These are phyloP conservation scores for Plasmopara muralis DNA, from an alignment of 352 stramenopile genomes.

Conservation along the genomic window DNA sequence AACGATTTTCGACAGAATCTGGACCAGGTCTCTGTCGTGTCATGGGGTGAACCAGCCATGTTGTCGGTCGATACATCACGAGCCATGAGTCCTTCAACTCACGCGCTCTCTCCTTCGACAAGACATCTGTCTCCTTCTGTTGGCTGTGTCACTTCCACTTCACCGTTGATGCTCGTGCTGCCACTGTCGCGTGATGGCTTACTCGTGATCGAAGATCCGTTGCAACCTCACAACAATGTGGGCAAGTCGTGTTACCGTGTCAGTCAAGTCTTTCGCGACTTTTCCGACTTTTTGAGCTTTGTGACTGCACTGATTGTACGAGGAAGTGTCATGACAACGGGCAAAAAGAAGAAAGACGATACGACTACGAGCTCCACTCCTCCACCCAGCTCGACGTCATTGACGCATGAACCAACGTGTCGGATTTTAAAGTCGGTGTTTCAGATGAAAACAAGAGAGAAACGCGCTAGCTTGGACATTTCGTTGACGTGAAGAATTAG, in stretches of 20 bases:
- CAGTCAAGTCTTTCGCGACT: constrained; percentile 75
- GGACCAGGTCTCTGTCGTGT: constrained; percentile 51
- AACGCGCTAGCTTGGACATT: constrained; percentile 37
- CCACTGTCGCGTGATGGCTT: constrained; percentile 32
- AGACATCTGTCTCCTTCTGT: constrained; percentile 12
- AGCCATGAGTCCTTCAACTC: constrained; percentile 15
- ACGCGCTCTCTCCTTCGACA: constrained; percentile 17
- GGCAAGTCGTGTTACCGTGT: constrained; percentile 81
- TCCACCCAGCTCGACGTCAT: constrained; percentile 3
- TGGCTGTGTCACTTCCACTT: constrained; percentile 14
- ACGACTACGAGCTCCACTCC: constrained; percentile 2
- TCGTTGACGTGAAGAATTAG: constrained; percentile 10
- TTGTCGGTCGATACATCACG: constrained; percentile 11
- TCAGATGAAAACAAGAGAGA: constrained; percentile 55
- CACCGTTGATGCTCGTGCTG: constrained; percentile 12
- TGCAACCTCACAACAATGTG: constrained; percentile 71
- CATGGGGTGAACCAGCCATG: constrained; percentile 16
- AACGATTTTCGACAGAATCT: constrained; percentile 75
- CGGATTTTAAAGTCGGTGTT: constrained; percentile 60
- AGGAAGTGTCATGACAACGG: constrained; percentile 60
- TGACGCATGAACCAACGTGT: constrained; percentile 27
- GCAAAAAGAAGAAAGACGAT: constrained; percentile 34
- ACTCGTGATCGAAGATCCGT: constrained; percentile 67
- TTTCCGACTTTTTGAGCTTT: constrained; percentile 79
- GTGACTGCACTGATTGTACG: constrained; percentile 75